These are phyloP conservation scores for Elaeis oleifera DNA, from an alignment of 202 grass and related monocot species.

Conservation along the genomic window DNA sequence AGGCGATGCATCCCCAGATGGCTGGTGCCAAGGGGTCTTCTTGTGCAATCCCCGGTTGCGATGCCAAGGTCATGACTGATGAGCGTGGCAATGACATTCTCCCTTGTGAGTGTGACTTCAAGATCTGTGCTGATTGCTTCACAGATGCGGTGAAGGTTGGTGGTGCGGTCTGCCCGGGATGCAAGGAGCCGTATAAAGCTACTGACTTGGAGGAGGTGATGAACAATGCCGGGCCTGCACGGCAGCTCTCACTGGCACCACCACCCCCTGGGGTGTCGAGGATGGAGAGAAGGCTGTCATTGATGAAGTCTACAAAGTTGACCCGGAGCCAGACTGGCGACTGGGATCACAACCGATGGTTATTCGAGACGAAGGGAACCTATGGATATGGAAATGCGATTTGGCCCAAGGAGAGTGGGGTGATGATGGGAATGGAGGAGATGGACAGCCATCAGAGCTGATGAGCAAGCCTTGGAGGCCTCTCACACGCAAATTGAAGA, in stretches of 20 bases:
- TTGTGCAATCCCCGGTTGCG: constrained; percentile 29
- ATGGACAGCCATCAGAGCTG: constrained; percentile 22
- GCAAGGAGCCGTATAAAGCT: constrained; percentile 14
- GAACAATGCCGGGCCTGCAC: not conserved
- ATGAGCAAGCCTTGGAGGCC: constrained; percentile 29
- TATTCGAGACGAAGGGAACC: constrained; percentile 14
- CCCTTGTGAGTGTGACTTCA: constrained; percentile 34
- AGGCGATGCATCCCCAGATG: constrained; percentile 17
- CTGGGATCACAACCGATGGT: constrained; percentile 2
- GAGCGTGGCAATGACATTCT: constrained; percentile 11
- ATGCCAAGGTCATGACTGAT: constrained; percentile 17
- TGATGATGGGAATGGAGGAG: constrained; percentile 1
- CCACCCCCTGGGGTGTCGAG: not conserved
- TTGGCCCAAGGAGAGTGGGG: constrained; percentile 18
- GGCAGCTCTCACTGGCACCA: not conserved
- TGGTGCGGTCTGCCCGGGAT: constrained; percentile 23
- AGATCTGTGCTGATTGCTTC: constrained; percentile 30
- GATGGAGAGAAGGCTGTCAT: constrained; percentile 4
- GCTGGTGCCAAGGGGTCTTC: constrained; percentile 11
- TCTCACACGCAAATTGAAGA: constrained; percentile 28
- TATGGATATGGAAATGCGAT: constrained; percentile 30
- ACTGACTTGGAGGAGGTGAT: constrained; percentile 10
- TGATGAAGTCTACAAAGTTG: constrained; percentile 7
- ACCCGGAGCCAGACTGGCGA: constrained; percentile 12
- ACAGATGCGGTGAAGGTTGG: constrained; percentile 16